phyloP scores from a whole-genome alignment of 2,329 filamentous ascomycete species.

The Aureobasidium melanogenum region DNA sequence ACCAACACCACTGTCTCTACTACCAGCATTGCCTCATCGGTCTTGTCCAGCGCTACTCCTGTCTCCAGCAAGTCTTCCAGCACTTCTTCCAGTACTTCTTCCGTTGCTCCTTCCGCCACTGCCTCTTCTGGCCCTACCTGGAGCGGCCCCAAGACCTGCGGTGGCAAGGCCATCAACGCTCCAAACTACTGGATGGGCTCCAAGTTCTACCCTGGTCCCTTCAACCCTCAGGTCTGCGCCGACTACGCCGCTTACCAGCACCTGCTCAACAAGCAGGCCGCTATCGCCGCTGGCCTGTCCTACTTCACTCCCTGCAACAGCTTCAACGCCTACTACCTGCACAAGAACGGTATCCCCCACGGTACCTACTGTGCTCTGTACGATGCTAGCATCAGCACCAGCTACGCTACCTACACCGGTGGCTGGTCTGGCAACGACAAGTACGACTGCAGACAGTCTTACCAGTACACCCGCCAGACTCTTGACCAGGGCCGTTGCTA shows the following conservation, averaged over 20 bases:
- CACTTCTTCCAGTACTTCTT: neutral
- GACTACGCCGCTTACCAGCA: slow-evolving; percentile 20
- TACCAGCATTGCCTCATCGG: neutral
- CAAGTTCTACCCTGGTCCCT: slow-evolving; percentile 22
- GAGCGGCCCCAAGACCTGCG: slow-evolving; percentile 21
- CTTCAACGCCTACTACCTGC: slow-evolving; percentile 19
- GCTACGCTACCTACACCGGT: slow-evolving; percentile 14
- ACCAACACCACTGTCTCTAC: slow-evolving; percentile 8
- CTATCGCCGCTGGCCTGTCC: slow-evolving; percentile 10
- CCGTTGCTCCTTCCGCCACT: neutral
- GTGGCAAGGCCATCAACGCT: slow-evolving; percentile 15
- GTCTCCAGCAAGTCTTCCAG: neutral
- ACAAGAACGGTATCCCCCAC: slow-evolving; percentile 16
- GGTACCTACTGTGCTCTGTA: slow-evolving; percentile 21
- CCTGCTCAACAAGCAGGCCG: slow-evolving; percentile 14
- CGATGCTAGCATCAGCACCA: slow-evolving; percentile 13
- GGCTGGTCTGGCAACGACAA: slow-evolving; percentile 12
- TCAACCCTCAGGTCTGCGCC: slow-evolving; percentile 19
- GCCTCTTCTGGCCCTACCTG: slow-evolving; percentile 14
- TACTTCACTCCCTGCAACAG: slow-evolving; percentile 16
- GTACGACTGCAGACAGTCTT: slow-evolving; percentile 14
- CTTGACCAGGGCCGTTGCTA: slow-evolving; percentile 13
- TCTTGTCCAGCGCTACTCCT: neutral
- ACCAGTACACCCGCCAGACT: slow-evolving; percentile 13
- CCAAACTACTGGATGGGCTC: slow-evolving; percentile 15